A percentile compares a stretch with the other conserved stretches of the same genome.
Evolutionary conservation across 495 filamentous ascomycete genomes (phyloP).

Genomic region (Penicillium malachiteum): DNA sequence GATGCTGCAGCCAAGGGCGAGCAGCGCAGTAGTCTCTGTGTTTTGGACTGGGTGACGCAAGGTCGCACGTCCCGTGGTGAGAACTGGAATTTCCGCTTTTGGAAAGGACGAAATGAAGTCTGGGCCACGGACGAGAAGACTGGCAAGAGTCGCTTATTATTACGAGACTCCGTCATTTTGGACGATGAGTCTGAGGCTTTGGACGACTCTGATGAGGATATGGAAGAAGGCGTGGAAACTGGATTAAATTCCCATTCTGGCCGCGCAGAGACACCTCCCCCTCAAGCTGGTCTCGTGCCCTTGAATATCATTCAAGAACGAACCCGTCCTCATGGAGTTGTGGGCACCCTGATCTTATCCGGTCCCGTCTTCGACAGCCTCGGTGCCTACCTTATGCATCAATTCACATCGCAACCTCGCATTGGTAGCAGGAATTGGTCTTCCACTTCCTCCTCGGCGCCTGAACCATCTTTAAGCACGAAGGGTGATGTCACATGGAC

Average conservation of each 20-base stretch:
- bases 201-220: slow-evolving; percentile 36
- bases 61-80: slow-evolving; percentile 87
- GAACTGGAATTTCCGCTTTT: slow-evolving; percentile 76
- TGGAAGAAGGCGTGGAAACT: slow-evolving; percentile 5
- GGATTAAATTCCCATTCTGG: slow-evolving; percentile 14
- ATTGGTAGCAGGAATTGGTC: slow-evolving; percentile 83
- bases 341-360: slow-evolving; percentile 80
- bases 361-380: slow-evolving; percentile 68
- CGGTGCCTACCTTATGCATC: slow-evolving; percentile 66
- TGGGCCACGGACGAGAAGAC: slow-evolving; percentile 52
- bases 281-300: slow-evolving; percentile 22
- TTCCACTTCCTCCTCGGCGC: slow-evolving; percentile 30
- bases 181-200: slow-evolving; percentile 45
- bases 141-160: slow-evolving; percentile 59
- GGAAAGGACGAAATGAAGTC: slow-evolving; percentile 83
- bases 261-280: slow-evolving; percentile 15
- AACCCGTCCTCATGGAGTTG: slow-evolving; percentile 53
- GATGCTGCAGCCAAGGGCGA: slow-evolving; percentile 48
- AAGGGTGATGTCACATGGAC: slow-evolving; percentile 79
- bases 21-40: slow-evolving; percentile 59
- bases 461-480: slow-evolving; percentile 30
- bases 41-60: slow-evolving; percentile 90
- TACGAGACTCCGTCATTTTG: slow-evolving; percentile 80
- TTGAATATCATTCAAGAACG: slow-evolving; percentile 41
- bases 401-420: slow-evolving; percentile 73